phyloP scores from a whole-genome alignment of 768 basidiomycete species.

The Xanthoconium purpureum region DNA sequence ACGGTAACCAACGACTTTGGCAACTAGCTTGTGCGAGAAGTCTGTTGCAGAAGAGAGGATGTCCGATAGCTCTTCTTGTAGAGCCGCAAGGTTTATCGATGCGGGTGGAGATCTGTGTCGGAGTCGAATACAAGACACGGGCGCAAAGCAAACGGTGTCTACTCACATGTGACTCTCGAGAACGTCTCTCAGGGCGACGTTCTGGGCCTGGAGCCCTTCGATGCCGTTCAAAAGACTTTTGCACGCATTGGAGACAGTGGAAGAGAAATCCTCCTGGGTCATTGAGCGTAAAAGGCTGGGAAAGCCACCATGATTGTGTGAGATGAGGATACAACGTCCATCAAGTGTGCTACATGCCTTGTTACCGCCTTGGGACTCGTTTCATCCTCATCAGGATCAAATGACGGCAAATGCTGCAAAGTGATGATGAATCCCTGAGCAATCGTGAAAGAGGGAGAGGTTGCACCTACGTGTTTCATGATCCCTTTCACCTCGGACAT shows the following conservation, averaged over 20 bases:
- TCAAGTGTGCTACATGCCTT: constrained; percentile 18
- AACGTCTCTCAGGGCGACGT: constrained; percentile 53
- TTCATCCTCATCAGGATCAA: constrained; percentile 54
- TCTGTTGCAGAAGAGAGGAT: constrained; percentile 79
- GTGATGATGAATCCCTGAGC: background rate
- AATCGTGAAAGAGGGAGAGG: background rate
- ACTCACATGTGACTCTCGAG: constrained; percentile 47
- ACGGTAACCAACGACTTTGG: constrained; percentile 73
- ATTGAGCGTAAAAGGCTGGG: constrained; percentile 60
- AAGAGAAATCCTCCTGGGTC: constrained; percentile 65
- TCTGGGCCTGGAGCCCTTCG: constrained; percentile 64
- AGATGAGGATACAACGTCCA: background rate
- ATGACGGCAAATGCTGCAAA: constrained; percentile 56
- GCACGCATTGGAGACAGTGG: constrained; percentile 60
- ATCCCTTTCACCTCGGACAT: constrained; percentile 56
- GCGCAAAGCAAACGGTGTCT: background rate
- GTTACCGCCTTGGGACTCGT: constrained; percentile 30
- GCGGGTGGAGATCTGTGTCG: constrained; percentile 36
- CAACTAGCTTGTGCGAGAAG: constrained; percentile 77
- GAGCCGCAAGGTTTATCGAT: constrained; percentile 41
- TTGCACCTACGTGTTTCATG: constrained; percentile 54
- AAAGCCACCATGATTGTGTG: constrained; percentile 31
- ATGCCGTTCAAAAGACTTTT: constrained; percentile 59
- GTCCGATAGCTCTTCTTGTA: constrained; percentile 70
- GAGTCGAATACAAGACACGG: constrained; percentile 1